A percentile compares a stretch with the other conserved stretches of the same genome.
phyloP scores from a whole-genome alignment of 225 moss, liverwort and hornwort genomes.

The Ulota crispa region DNA sequence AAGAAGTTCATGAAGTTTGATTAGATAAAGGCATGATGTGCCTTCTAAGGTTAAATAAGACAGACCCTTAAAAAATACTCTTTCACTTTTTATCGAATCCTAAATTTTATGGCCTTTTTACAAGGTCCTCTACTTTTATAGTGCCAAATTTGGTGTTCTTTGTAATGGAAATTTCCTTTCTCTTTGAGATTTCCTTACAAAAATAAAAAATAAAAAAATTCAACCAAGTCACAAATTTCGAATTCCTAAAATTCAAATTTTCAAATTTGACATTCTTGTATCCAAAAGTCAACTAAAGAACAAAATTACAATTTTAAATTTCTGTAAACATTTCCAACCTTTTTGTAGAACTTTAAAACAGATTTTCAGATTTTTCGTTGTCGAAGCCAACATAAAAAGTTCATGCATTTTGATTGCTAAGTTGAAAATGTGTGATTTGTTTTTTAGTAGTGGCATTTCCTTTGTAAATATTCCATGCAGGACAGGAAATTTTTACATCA shows the following conservation, averaged over 20 bases:
- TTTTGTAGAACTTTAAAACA: too few species aligned
- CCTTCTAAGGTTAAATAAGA: too few species aligned
- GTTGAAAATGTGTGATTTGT: rapidly evolving
- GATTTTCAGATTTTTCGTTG: background rate
- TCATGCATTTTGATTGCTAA: too few species aligned
- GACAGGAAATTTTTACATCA: rapidly evolving
- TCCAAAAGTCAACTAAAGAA: background rate
- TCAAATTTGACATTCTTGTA: background rate
- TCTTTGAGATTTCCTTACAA: background rate
- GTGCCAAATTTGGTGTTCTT: too few species aligned
- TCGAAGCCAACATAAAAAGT: rapidly evolving
- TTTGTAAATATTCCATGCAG: background rate
- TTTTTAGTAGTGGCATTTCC: rapidly evolving
- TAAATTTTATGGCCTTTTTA: too few species aligned
- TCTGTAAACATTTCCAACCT: background rate
- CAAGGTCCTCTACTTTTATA: too few species aligned
- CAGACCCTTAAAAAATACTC: too few species aligned
- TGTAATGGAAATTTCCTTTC: rapidly evolving
- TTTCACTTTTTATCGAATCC: too few species aligned
- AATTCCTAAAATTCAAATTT: background rate
- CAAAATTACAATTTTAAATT: rapidly evolving
- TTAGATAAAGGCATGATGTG: too few species aligned
- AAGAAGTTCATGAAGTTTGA: too few species aligned
- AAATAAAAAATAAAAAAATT: background rate
- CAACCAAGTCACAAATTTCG: background rate